Percentiles rank a stretch among this genome's conserved stretches.
Conservation (phyloP, 768 basidiomycete species). For the Lentinula detonsa region DNA sequence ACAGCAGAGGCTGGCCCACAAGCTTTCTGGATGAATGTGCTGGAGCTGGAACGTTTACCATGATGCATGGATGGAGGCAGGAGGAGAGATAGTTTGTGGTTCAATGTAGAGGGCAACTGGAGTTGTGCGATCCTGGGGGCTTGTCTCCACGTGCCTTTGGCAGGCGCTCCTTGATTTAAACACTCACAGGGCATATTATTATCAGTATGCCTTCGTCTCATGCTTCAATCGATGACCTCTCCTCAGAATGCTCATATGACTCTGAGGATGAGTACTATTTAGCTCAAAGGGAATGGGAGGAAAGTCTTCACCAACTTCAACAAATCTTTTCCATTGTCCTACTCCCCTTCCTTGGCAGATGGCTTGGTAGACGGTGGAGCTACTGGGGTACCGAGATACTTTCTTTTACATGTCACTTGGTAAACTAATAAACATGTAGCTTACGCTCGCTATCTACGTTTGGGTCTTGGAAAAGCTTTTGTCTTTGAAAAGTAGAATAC, state of each 20-base stretch:
- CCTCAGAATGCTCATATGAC: constrained; percentile 51
- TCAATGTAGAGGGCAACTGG: constrained; percentile 8
- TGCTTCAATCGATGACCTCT: constrained; percentile 55
- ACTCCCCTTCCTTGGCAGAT: constrained; percentile 84
- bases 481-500: constrained; percentile 35
- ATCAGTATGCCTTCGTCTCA: constrained; percentile 53
- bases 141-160: neutral
- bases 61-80: constrained; percentile 40
- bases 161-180: neutral
- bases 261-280: constrained; percentile 57
- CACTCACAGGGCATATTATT: constrained; percentile 1
- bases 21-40: constrained; percentile 41
- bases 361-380: constrained; percentile 80
- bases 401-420: constrained; percentile 3
- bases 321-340: constrained; percentile 75
- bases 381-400: constrained; percentile 63
- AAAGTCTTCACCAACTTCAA: constrained; percentile 79
- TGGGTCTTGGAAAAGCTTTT: constrained; percentile 62
- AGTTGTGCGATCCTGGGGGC: neutral
- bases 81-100: constrained; percentile 10
- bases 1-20: constrained; percentile 74
- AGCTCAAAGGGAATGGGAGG: constrained; percentile 91
- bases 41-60: constrained; percentile 32
- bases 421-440: constrained; percentile 33
- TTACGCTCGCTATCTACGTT: constrained; percentile 61